These are phyloP conservation scores for Saturnispora silvae DNA, from an alignment of 805 yeast species.

Conservation along the genomic window DNA sequence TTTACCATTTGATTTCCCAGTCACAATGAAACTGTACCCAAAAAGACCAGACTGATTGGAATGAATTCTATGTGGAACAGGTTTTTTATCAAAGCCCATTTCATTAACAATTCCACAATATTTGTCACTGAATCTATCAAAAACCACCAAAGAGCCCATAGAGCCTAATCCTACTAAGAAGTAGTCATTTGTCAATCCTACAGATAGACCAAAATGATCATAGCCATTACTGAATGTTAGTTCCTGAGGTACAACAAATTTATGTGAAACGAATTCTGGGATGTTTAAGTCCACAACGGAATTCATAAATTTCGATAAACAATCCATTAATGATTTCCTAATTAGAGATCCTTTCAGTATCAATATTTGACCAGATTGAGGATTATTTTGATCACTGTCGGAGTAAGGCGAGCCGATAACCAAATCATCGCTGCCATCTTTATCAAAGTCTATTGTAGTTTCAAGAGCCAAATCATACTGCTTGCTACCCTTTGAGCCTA, in stretches of 20 bases:
- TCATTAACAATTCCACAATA: not conserved
- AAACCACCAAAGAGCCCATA: constrained; percentile 28
- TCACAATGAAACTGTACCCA: constrained; percentile 20
- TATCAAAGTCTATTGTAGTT: constrained; percentile 24
- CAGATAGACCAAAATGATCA: constrained; percentile 33
- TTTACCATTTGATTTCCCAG: constrained; percentile 12
- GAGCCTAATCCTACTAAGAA: constrained; percentile 32
- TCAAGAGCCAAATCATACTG: constrained; percentile 30
- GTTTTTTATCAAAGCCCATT: not conserved
- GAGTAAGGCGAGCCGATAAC: constrained; percentile 35
- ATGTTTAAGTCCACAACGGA: too few species aligned
- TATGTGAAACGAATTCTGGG: constrained; percentile 2
- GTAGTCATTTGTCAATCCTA: constrained; percentile 21
- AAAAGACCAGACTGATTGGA: constrained; percentile 21
- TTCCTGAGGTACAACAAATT: constrained; percentile 15
- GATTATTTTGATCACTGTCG: constrained; percentile 16
- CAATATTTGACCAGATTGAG: constrained; percentile 13
- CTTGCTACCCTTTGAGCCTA: constrained; percentile 34
- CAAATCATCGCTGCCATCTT: constrained; percentile 32
- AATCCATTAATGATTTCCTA: too few species aligned
- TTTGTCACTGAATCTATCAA: constrained; percentile 14
- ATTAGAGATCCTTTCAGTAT: constrained; percentile 18
- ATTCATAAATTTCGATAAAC: not conserved
- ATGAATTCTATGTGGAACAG: constrained; percentile 5
- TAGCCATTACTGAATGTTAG: constrained; percentile 20